phyloP scores from a whole-genome alignment of 2,329 filamentous ascomycete species.

The Knufia fluminis region DNA sequence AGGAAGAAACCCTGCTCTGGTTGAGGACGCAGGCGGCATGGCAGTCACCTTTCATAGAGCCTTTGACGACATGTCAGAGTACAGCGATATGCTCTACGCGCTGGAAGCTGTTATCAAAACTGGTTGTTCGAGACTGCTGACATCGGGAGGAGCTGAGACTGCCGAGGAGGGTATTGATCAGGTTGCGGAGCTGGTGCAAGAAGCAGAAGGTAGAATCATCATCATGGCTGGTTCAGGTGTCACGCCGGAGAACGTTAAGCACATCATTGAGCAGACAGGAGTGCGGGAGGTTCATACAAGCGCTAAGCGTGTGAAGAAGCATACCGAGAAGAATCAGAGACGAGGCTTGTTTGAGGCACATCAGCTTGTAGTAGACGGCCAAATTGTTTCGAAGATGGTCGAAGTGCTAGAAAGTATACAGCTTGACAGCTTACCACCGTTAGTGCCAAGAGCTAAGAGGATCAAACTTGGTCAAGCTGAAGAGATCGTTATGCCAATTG shows the following conservation, averaged over 20 bases:
- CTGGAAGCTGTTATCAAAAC: constrained; percentile 32
- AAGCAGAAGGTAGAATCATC: constrained; percentile 24
- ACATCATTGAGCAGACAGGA: not conserved
- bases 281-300: not conserved
- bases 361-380: not conserved
- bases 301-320: not conserved
- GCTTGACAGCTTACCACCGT: no score
- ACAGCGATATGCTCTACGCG: constrained; percentile 20
- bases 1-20: constrained; percentile 33
- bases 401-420: not conserved
- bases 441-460: no score
- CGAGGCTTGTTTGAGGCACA: not conserved
- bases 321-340: not conserved
- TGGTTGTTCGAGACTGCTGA: constrained; percentile 42
- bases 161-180: constrained; percentile 29
- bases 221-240: constrained; percentile 46
- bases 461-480: no score
- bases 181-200: constrained; percentile 25
- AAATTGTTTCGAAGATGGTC: not conserved
- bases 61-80: constrained; percentile 32
- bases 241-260: constrained; percentile 34
- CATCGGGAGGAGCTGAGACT: constrained; percentile 35
- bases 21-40: constrained; percentile 32
- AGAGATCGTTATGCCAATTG: no score
- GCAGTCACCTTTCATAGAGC: constrained; percentile 49